A percentile compares a stretch with the other conserved stretches of the same genome.
These are phyloP conservation scores for Globisporangium splendens DNA, from an alignment of 352 stramenopile species.

Conservation along the genomic window DNA sequence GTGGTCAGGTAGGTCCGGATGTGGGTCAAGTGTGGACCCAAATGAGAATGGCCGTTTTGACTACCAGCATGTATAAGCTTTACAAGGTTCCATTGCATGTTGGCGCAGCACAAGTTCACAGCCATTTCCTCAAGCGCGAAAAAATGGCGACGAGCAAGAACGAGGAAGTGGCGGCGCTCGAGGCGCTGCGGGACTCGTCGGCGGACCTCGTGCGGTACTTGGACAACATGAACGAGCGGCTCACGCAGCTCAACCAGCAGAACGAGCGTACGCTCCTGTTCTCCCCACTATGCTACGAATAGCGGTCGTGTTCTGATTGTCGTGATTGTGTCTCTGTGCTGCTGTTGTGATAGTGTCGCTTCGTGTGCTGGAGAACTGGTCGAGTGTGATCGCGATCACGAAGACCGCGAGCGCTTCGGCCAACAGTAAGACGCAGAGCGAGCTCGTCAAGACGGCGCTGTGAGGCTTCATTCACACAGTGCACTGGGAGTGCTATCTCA, in stretches of 20 bases:
- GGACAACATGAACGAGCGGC: conserved; percentile 69
- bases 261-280: conserved; percentile 60
- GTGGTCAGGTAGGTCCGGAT: background rate
- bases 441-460: conserved; percentile 59
- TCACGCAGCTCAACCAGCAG: conserved; percentile 76
- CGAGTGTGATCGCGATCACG: conserved; percentile 70
- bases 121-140: background rate
- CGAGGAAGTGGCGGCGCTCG: conserved; percentile 74
- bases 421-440: conserved; percentile 36
- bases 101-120: background rate
- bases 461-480: conserved; percentile 4
- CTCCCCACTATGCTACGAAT: background rate
- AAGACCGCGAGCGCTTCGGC: conserved; percentile 34
- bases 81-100: no score
- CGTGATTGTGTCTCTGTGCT: background rate
- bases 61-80: background rate
- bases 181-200: conserved; percentile 74
- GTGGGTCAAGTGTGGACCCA: background rate
- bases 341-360: conserved; percentile 44
- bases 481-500: background rate
- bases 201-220: conserved; percentile 72
- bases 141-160: conserved; percentile 60
- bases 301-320: background rate
- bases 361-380: conserved; percentile 80
- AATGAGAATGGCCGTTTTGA: background rate